Evolutionary conservation across 2,329 filamentous ascomycete genomes (phyloP), one percentile per base, ranked within the genome.

Genomic region (Pseudocercospora vitis): DNA sequence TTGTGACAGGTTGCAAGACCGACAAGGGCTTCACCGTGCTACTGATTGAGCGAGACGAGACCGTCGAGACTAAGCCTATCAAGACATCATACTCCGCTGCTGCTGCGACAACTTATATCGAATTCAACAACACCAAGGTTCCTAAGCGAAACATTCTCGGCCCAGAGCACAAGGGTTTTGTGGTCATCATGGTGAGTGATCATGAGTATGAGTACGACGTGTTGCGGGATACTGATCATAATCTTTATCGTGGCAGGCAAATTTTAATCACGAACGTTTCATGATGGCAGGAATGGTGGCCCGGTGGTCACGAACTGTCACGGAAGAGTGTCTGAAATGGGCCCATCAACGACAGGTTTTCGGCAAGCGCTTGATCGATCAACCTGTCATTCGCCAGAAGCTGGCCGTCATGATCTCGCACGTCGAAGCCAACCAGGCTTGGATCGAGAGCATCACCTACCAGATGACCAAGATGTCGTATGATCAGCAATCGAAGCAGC

Each of bases 381-480:
- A 95, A 45, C 60, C 60, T 6, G 60, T 63, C 16, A 60, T 63
- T 26, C 58, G 60, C 16, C 33, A 44, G 7, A 61, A 63, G 26
- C 82, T 95, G 53, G 89, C 89, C 57, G 89, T 88, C 69, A 94
- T 95, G 88, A 94, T 95, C 61, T 83, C 87, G 3, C 83, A 88
- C 46, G 81, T 84, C 61, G 89, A 95, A 71, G 80, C 87, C n/a
- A 86, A 88, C 73, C 89, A 95, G 71, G 82, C 89, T 16, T 95
- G 88, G 88, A 81, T 94, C 45, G 89, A 95, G 71, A 83, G 82
- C 35, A 85, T 94, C 67, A 90, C 89, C 16, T 89, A 90, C 76
- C 89, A 95, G 69, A 95, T 95, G 89, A 87, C 81, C 75, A 79
- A 89, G 70, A 89, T 95, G 87, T 81, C 81, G 28, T 94, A 95